Percentiles rank a stretch among this genome's conserved stretches.
Evolutionary conservation across 2,329 filamentous ascomycete genomes (phyloP).

Genomic region (Acephala macrosclerotiorum): DNA sequence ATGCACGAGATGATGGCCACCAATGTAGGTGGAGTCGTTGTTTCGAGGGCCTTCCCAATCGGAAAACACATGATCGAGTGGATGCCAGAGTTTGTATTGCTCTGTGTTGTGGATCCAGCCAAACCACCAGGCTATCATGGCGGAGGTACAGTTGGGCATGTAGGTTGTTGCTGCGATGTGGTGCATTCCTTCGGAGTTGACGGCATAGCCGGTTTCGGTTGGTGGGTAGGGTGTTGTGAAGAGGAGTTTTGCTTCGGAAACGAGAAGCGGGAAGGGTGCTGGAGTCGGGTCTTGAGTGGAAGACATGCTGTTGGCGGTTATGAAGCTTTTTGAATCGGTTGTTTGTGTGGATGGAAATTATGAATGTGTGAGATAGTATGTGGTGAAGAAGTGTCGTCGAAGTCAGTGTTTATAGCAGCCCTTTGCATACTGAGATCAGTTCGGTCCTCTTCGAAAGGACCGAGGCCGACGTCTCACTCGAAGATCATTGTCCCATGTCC

Average conservation of each 20-base stretch:
- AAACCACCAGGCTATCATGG: constrained; percentile 26
- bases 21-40: constrained; percentile 23
- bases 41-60: constrained; percentile 20
- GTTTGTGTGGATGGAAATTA: too few species aligned
- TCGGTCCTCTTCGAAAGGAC: neutral
- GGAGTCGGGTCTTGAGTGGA: too few species aligned
- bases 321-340: too few species aligned
- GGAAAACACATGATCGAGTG: constrained; percentile 19
- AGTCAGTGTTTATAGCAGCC: too few species aligned
- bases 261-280: constrained; percentile 13
- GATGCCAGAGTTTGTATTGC: constrained; percentile 27
- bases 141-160: constrained; percentile 21
- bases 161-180: constrained; percentile 23
- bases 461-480: neutral
- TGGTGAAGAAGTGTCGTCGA: too few species aligned
- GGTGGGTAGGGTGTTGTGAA: constrained; percentile 4
- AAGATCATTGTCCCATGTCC: neutral
- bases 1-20: constrained; percentile 21
- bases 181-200: constrained; percentile 18
- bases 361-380: too few species aligned
- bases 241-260: constrained; percentile 15
- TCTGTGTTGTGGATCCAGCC: constrained; percentile 20
- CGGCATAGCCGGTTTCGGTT: constrained; percentile 15
- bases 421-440: too few species aligned
- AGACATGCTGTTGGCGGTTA: too few species aligned